phyloP scores from a whole-genome alignment of 306 rosid genomes.

The Crataegus laevigata region DNA sequence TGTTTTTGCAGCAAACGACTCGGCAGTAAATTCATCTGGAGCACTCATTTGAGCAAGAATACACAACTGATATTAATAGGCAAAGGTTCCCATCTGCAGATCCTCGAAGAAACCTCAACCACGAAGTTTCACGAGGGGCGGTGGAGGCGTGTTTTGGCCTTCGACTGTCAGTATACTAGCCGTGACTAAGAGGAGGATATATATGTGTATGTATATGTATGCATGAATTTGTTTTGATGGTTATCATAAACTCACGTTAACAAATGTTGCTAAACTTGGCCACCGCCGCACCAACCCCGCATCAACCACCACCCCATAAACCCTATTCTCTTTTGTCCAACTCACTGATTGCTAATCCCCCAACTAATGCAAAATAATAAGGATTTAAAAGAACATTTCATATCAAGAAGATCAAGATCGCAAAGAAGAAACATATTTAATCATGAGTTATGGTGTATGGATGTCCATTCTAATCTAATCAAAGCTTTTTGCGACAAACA shows the following conservation, averaged over 20 bases:
- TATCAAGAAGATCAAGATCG: not conserved
- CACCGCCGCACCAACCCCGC: not conserved
- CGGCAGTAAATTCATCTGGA: constrained; percentile 14
- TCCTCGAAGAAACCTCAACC: constrained; percentile 20
- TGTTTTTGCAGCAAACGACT: constrained; percentile 8
- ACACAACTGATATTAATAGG: not conserved
- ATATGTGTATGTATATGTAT: no score
- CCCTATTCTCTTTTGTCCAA: not conserved
- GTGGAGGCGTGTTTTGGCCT: not conserved
- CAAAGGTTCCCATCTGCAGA: not conserved
- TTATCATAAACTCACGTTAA: not conserved
- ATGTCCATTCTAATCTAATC: no score
- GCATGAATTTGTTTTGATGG: not conserved
- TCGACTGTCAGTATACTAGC: not conserved
- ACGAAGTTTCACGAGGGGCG: constrained; percentile 15
- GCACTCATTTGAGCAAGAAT: constrained; percentile 50
- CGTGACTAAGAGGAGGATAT: not conserved
- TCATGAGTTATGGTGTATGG: no score
- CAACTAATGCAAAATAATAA: no score
- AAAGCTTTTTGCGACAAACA: no score
- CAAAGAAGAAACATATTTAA: not conserved
- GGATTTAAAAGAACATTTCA: not conserved
- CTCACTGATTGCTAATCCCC: not conserved
- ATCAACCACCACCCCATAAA: no score
- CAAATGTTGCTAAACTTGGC: no score